Evolutionary conservation across 164 flowering plant genomes (phyloP), one percentile per base, ranked within the genome.

Genomic region (Kingdonia uniflora): DNA sequence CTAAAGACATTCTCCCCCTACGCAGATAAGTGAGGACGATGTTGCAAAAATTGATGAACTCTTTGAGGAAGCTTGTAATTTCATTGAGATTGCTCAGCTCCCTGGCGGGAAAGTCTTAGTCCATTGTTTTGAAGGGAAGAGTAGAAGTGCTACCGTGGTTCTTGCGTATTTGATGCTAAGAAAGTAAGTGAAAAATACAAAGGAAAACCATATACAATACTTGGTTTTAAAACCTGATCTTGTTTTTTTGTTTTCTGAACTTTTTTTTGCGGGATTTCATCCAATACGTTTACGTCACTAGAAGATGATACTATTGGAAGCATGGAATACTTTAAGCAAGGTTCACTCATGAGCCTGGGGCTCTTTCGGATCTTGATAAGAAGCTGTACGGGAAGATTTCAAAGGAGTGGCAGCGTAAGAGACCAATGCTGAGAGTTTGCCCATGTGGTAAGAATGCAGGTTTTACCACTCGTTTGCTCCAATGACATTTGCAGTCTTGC

Each of bases 101-200:
- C 65, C 44, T 12, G 81, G 85, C 16, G 92, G 91, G 56, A 88
- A 64, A 71, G 84, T 92, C 53, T 68, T 92, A 67, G 95, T 92
- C 54, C 99, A 92, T 61, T 92, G 99, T 68, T 92, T 92, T 68
- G 99, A 92, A 71, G 99, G 99, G 46, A 86, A 70, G 68, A 92
- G 97, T 61, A 77, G 99, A 68, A 92, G 99, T 70, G 95, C 95
- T 19, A 88, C 99, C 14, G 49, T 82, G 17, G 89, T 92, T 64
- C 71, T 88, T 49, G 95, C 99, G 37, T 92, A 92, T 71, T 45
- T 92, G 39, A 88, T 92, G 89, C 80, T 82, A 22, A 77, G 76
- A 60, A 88, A 88, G 99, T 88, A 79, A 81, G 94, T 14, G 12
- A 50, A 12, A 46, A 20, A 2, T 45, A 42, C 22, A 47, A 2